Conservation (phyloP, 257 asterid species). For the Jaltomata sinuosa region DNA sequence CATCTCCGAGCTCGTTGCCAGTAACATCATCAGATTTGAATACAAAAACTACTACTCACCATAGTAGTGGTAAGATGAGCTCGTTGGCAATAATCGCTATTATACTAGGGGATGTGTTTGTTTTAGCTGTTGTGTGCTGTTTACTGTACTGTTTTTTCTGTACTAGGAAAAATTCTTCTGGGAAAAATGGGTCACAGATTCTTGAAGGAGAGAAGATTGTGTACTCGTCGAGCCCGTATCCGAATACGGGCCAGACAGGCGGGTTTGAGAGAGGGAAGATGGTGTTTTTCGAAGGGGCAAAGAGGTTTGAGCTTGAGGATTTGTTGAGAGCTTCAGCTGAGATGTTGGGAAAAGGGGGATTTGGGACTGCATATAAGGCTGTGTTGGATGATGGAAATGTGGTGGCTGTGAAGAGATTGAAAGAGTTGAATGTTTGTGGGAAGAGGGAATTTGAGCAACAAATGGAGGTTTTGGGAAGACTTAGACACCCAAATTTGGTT, state of each 20-base stretch:
- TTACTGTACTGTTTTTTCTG: slow-evolving; percentile 64
- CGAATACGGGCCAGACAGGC: slow-evolving; percentile 24
- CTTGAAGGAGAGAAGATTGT: slow-evolving; percentile 42
- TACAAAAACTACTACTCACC: slow-evolving; percentile 10
- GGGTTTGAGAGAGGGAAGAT: slow-evolving; percentile 58
- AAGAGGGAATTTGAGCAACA: slow-evolving; percentile 78
- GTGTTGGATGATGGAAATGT: slow-evolving; percentile 73
- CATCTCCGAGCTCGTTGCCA: slow-evolving; percentile 54
- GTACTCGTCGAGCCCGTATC: slow-evolving; percentile 73
- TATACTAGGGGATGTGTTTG: slow-evolving; percentile 56
- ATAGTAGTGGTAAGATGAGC: slow-evolving; percentile 27
- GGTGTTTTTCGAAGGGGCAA: slow-evolving; percentile 69
- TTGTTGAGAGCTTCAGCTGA: slow-evolving; percentile 87
- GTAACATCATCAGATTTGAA: slow-evolving; percentile 23
- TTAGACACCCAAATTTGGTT: slow-evolving; percentile 70
- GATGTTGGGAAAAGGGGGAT: slow-evolving; percentile 85
- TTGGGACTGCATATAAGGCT: slow-evolving; percentile 88
- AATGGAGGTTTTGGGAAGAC: slow-evolving; percentile 75
- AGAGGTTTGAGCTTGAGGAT: slow-evolving; percentile 84
- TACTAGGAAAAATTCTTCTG: slow-evolving; percentile 23
- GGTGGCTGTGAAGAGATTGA: slow-evolving; percentile 80
- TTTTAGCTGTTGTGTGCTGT: slow-evolving; percentile 37
- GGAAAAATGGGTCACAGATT: slow-evolving; percentile 17
- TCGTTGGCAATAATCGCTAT: slow-evolving; percentile 47
- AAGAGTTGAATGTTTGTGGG: slow-evolving; percentile 51